These are phyloP conservation scores for Kodamaea nitidulidarum DNA, from an alignment of 805 yeast genomes.

Conservation along the genomic window DNA sequence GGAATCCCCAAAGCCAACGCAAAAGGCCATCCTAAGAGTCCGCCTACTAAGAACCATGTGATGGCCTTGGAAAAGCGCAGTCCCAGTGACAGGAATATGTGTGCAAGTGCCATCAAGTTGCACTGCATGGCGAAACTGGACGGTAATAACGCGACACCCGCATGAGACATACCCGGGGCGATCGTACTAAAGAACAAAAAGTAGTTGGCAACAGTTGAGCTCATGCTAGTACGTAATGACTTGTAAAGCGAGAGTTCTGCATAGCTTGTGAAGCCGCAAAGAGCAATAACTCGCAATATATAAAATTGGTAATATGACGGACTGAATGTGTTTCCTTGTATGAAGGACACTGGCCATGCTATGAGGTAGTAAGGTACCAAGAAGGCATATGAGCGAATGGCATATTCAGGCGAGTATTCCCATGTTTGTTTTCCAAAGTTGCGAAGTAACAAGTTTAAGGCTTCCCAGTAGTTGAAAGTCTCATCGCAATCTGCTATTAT, in stretches of 20 bases:
- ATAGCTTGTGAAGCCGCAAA: conserved; percentile 33
- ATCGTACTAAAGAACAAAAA: conserved; percentile 59
- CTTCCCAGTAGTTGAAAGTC: conserved; percentile 91
- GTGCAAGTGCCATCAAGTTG: conserved; percentile 41
- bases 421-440: conserved; percentile 92
- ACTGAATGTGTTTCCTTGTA: conserved; percentile 13
- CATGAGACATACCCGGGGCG: conserved; percentile 84
- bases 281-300: conserved; percentile 41
- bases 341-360: conserved; percentile 19
- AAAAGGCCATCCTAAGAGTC: conserved; percentile 91
- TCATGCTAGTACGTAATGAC: conserved; percentile 35
- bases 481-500: conserved; percentile 92
- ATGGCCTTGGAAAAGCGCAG: conserved; percentile 29
- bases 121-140: conserved; percentile 65
- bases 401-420: conserved; percentile 90
- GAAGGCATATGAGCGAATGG: conserved; percentile 84
- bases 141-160: conserved; percentile 81
- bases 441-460: conserved; percentile 70
- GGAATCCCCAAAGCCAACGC: conserved; percentile 63
- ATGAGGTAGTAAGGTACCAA: conserved; percentile 46
- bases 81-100: conserved; percentile 21
- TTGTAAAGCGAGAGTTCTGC: conserved; percentile 53
- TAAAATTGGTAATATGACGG: conserved; percentile 44
- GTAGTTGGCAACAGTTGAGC: conserved; percentile 46
- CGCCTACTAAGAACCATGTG: conserved; percentile 56